Percentiles rank a stretch among this genome's conserved stretches.
Conservation (phyloP, 1,284 basidiomycete species). For the Clitocybe nebularis region DNA sequence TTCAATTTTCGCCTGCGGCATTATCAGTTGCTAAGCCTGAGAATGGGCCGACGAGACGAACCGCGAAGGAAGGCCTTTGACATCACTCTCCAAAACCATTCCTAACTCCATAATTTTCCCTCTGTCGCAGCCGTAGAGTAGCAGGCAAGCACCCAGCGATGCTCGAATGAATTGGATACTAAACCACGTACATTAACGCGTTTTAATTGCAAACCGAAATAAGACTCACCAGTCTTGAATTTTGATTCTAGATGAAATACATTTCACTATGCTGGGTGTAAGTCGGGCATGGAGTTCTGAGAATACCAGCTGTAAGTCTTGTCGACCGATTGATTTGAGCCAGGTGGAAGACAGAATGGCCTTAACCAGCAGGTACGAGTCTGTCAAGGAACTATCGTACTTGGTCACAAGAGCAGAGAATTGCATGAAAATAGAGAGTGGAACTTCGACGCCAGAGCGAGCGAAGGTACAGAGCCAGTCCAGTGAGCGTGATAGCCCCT, state of each 20-base stretch:
- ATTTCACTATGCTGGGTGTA: slow-evolving; percentile 31
- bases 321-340: slow-evolving; percentile 46
- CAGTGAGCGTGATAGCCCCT: slow-evolving; percentile 48
- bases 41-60: slow-evolving; percentile 21
- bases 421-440: slow-evolving; percentile 44
- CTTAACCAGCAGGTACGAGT: slow-evolving; percentile 45
- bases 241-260: slow-evolving; percentile 27
- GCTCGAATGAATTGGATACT: slow-evolving; percentile 50
- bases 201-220: background rate
- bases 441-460: slow-evolving; percentile 66
- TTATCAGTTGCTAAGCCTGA: slow-evolving; percentile 5
- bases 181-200: slow-evolving; percentile 5
- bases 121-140: slow-evolving; percentile 64
- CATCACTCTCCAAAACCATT: slow-evolving; percentile 45
- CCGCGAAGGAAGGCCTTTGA: slow-evolving; percentile 52
- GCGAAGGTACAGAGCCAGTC: slow-evolving; percentile 66
- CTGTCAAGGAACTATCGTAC: slow-evolving; percentile 37
- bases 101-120: slow-evolving; percentile 35
- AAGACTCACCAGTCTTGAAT: slow-evolving; percentile 32
- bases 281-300: slow-evolving; percentile 45
- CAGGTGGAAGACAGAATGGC: slow-evolving; percentile 40
- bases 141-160: slow-evolving; percentile 53
- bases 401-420: slow-evolving; percentile 40
- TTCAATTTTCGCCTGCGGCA: slow-evolving; percentile 45
- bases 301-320: slow-evolving; percentile 50